Base-by-base conservation (phyloP, 768 basidiomycete species). In the Brasilioporus rufonigricans region DNA sequence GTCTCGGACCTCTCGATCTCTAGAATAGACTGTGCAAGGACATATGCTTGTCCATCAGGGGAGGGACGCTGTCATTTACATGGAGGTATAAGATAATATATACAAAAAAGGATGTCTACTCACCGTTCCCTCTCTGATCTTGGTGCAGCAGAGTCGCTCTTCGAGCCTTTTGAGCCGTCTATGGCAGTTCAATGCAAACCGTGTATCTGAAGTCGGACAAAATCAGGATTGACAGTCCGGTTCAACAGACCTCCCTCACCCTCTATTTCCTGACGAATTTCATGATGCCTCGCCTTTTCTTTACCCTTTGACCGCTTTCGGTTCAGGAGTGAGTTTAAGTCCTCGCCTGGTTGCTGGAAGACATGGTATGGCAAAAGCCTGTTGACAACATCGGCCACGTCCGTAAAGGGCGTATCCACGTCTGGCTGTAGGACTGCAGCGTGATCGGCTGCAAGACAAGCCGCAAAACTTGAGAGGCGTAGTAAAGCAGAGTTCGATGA, bases 301-400 rank as follows among this genome's bases (percentile, higher is more conserved):
- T 90, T 90, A 13, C 85, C 84, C 66, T 89, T 89, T 46, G 66
- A 59, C n/a, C 50, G 57, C 24, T 27, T 64, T 5, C 47, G 49
- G 21, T 53, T 38, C 44, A 60, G 7, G 31, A 75, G 65, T 27
- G 61, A 31, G 32, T 72, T 68, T 59, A 89, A 60, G 59, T 93
- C 91, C 43, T 86, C 84, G 53, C 71, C 71, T 0, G 89, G 89
- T 55, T 89, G 86, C 58, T 87, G 87, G 59, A 86, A 90, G 47
- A 92, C 71, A 63, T 93, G 91, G 62, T 89, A 92, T 0, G 91
- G 89, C 21, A 92, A 74, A 21, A 93, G 75, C 47, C 89, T 80
- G n/a, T 81, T 78, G 23, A 91, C 76, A 3, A 77, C 85, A 64
- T 93, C 91, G 6, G 71, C 64, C 10, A 75, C 69, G 61, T 89